These are phyloP conservation scores for Clavariopsis aquatica DNA, from an alignment of 495 filamentous ascomycete genomes.

Conservation along the genomic window DNA sequence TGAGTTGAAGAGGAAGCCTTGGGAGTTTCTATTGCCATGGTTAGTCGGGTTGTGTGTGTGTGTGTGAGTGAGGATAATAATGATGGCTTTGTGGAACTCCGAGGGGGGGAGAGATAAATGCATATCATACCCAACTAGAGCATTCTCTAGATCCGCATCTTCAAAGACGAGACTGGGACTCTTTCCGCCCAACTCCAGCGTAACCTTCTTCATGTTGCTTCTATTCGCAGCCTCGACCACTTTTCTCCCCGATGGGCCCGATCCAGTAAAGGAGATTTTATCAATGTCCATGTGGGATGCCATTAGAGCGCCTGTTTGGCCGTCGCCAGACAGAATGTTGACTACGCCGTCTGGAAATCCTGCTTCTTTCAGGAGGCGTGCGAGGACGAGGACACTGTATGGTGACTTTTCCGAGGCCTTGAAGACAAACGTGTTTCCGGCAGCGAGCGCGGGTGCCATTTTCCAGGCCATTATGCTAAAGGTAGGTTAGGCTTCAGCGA, in stretches of 20 bases:
- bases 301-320: constrained; percentile 41
- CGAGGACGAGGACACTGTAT: constrained; percentile 32
- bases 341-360: constrained; percentile 55
- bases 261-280: constrained; percentile 45
- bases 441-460: constrained; percentile 42
- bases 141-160: constrained; percentile 49
- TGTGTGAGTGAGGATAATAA: background rate
- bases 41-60: background rate
- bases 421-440: constrained; percentile 44
- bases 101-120: background rate
- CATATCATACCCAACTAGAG: constrained; percentile 14
- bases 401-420: constrained; percentile 45
- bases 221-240: constrained; percentile 40
- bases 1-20: constrained; percentile 59
- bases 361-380: constrained; percentile 40
- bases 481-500: background rate
- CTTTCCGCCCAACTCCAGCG: constrained; percentile 65
- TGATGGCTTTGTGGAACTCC: constrained; percentile 48
- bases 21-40: constrained; percentile 51
- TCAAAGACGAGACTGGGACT: constrained; percentile 62
- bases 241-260: constrained; percentile 42
- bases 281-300: constrained; percentile 41
- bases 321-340: constrained; percentile 59
- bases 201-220: constrained; percentile 49
- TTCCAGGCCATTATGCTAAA: constrained; percentile 37